A percentile compares a stretch with the other conserved stretches of the same genome.
Evolutionary conservation across 176 grass and related monocot genomes (phyloP).

Genomic region (Bonia amplexicaulis): DNA sequence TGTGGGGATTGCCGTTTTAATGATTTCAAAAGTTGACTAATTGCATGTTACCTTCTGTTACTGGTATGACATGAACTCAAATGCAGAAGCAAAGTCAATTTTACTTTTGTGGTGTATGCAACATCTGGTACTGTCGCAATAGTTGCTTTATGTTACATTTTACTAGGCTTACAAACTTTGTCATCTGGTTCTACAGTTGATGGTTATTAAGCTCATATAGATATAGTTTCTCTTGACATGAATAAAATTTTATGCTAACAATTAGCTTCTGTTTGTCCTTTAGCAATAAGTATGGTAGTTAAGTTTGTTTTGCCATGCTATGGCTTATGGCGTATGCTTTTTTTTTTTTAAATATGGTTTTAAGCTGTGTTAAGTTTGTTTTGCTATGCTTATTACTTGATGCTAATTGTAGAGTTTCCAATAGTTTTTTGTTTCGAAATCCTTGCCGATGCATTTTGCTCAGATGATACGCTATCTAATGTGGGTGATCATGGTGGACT

Average conservation of each 20-base stretch:
- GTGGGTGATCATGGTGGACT: constrained; percentile 13
- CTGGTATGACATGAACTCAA: neutral
- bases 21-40: neutral
- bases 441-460: neutral
- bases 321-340: neutral
- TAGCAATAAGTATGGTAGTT: neutral
- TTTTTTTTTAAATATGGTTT: constrained; percentile 6
- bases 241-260: constrained; percentile 13
- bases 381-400: neutral
- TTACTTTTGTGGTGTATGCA: constrained; percentile 2
- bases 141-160: neutral
- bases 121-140: neutral
- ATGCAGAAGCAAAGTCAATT: neutral
- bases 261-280: neutral
- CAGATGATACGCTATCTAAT: neutral
- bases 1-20: neutral
- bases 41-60: constrained; percentile 15
- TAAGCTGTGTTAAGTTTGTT: neutral
- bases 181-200: neutral
- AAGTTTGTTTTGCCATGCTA: neutral
- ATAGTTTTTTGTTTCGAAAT: constrained; percentile 17
- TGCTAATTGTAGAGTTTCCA: neutral
- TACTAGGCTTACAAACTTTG: neutral
- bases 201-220: neutral
- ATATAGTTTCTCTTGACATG: constrained; percentile 18